These are phyloP conservation scores for Nemania bipapillata DNA, from an alignment of 2,329 filamentous ascomycete genomes.

Conservation along the genomic window DNA sequence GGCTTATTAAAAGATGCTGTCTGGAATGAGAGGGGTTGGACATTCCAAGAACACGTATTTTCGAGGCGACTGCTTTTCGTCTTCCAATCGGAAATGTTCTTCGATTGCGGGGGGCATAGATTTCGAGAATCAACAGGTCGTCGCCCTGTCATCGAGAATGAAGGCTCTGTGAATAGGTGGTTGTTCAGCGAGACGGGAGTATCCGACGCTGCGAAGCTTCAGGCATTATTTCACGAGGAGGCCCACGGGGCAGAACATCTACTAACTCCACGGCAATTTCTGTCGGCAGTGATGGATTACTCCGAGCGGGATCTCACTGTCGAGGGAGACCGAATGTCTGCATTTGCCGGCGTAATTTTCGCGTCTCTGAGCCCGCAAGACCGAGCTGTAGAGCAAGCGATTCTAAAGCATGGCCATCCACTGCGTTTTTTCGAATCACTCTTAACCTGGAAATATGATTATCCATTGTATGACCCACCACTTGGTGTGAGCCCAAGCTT, in stretches of 20 bases:
- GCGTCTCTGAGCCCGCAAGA: neutral
- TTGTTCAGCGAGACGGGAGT: neutral
- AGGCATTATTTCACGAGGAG: neutral
- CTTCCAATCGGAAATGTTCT: constrained; percentile 6
- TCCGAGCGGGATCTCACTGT: neutral
- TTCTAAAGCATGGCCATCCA: constrained; percentile 24
- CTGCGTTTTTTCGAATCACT: constrained; percentile 21
- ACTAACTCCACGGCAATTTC: too few species aligned
- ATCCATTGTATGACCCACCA: too few species aligned
- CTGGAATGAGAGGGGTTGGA: constrained; percentile 23
- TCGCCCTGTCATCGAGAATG: neutral
- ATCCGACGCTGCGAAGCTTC: neutral
- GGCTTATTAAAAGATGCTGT: too few species aligned
- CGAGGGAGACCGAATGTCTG: constrained; percentile 19
- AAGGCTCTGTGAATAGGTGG: neutral
- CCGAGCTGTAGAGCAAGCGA: neutral
- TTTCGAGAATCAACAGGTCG: constrained; percentile 21
- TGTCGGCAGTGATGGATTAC: too few species aligned
- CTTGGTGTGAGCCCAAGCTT: too few species aligned
- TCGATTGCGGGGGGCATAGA: neutral
- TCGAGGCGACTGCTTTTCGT: constrained; percentile 23
- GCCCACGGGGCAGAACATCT: too few species aligned
- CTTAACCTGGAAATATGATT: constrained; percentile 9
- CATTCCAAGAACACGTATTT: constrained; percentile 22
- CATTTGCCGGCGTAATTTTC: constrained; percentile 11